These are phyloP conservation scores for Torulaspora maleeae DNA, from an alignment of 805 yeast genomes.

Conservation along the genomic window DNA sequence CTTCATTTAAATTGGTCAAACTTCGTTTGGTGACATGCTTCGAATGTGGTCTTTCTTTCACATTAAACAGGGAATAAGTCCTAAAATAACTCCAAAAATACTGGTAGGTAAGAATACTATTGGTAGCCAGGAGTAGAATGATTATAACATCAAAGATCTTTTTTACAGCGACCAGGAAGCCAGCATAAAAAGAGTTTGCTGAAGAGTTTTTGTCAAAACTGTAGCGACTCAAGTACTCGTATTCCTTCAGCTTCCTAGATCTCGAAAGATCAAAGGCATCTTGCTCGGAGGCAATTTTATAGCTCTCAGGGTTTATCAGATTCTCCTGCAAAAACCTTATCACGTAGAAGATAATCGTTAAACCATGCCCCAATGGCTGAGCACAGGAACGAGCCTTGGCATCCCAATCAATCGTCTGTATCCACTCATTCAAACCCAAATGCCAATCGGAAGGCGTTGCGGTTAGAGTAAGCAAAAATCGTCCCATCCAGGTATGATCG, in stretches of 20 bases:
- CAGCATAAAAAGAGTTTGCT: constrained; percentile 10
- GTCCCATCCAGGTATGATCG: not conserved
- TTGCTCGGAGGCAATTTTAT: constrained; percentile 14
- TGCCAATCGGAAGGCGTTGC: constrained; percentile 26
- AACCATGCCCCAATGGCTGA: constrained; percentile 24
- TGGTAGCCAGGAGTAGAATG: constrained; percentile 12
- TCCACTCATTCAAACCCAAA: constrained; percentile 21
- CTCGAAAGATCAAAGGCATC: constrained; percentile 32
- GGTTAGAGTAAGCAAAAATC: constrained; percentile 8
- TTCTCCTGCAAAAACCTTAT: constrained; percentile 31
- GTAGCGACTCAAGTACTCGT: constrained; percentile 18
- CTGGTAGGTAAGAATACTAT: constrained; percentile 15
- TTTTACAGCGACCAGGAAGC: constrained; percentile 16
- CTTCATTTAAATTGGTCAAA: constrained; percentile 18
- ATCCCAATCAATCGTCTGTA: constrained; percentile 33
- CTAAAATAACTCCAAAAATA: constrained; percentile 22
- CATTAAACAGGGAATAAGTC: constrained; percentile 25
- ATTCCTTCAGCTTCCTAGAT: constrained; percentile 22
- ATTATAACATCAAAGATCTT: constrained; percentile 10
- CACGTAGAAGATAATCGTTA: constrained; percentile 20
- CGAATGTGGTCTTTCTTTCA: constrained; percentile 13
- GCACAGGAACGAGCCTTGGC: constrained; percentile 23
- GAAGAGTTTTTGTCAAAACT: constrained; percentile 1
- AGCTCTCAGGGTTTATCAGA: constrained; percentile 27
- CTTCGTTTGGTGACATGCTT: constrained; percentile 22